phyloP scores from a whole-genome alignment of 768 basidiomycete genomes.

The Rubroboletus pulcherrimus region DNA sequence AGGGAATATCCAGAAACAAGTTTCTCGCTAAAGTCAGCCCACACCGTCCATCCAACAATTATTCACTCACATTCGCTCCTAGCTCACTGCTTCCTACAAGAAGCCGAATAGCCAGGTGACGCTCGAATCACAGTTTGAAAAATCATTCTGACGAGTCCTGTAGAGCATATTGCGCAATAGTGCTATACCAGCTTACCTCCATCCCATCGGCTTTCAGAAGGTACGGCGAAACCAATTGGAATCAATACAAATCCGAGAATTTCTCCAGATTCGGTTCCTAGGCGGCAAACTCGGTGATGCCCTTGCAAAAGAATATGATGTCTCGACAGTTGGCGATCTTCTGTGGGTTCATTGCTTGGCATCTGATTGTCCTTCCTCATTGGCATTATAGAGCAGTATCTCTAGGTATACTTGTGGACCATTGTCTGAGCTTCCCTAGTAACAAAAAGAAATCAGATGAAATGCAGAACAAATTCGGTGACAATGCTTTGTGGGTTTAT shows the following conservation, averaged over 20 bases:
- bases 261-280: conserved; percentile 77
- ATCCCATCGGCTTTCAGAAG: conserved; percentile 86
- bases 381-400: conserved; percentile 44
- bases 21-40: conserved; percentile 82
- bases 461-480: conserved; percentile 78
- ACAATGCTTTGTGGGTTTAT: conserved; percentile 86
- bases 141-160: neutral
- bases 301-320: conserved; percentile 84
- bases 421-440: neutral
- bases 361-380: conserved; percentile 1
- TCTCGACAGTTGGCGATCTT: conserved; percentile 84
- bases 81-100: conserved; percentile 88
- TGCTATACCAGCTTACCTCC: conserved; percentile 81
- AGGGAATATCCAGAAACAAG: conserved; percentile 93
- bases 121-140: neutral
- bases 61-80: conserved; percentile 3
- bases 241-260: neutral
- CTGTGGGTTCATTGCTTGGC: conserved; percentile 50
- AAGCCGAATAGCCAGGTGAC: conserved; percentile 84
- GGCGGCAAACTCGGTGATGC: conserved; percentile 93
- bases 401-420: conserved; percentile 43
- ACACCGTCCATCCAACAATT: neutral
- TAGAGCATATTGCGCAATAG: conserved; percentile 82
- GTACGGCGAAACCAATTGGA: conserved; percentile 31
- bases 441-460: conserved; percentile 46